phyloP scores from a whole-genome alignment of 2,329 filamentous ascomycete species.

The Chrysoporthe cubensis region DNA sequence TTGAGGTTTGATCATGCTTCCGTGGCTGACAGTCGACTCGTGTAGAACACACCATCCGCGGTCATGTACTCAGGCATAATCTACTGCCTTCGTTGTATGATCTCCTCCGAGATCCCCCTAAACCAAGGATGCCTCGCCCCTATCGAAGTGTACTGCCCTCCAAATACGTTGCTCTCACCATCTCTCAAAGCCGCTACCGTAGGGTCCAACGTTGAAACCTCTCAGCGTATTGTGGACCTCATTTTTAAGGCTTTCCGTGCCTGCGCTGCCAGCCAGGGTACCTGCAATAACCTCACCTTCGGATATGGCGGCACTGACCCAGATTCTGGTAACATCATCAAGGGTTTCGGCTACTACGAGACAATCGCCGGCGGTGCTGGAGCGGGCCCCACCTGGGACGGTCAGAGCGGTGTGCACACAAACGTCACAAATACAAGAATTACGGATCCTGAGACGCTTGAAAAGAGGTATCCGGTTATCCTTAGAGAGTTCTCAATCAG shows the following conservation, averaged over 20 bases:
- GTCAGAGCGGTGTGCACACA: constrained; percentile 76
- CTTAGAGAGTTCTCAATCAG: constrained; percentile 71
- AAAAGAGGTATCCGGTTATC: constrained; percentile 75
- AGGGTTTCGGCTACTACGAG: constrained; percentile 84
- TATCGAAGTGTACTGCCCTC: constrained; percentile 74
- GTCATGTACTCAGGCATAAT: constrained; percentile 64
- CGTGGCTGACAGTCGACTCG: constrained; percentile 19
- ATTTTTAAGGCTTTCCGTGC: constrained; percentile 80
- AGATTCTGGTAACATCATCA: constrained; percentile 55
- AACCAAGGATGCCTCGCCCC: constrained; percentile 85
- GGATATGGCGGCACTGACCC: constrained; percentile 73
- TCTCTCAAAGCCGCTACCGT: constrained; percentile 79
- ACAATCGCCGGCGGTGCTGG: constrained; percentile 80
- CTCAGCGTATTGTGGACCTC: constrained; percentile 81
- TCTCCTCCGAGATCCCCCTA: constrained; percentile 79
- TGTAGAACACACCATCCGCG: constrained; percentile 33
- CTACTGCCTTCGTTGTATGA: constrained; percentile 80
- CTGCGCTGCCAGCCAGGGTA: constrained; percentile 78
- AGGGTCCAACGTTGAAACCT: constrained; percentile 80
- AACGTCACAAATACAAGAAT: constrained; percentile 89
- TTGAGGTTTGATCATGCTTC: background rate
- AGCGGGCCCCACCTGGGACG: constrained; percentile 73
- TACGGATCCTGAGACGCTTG: constrained; percentile 79
- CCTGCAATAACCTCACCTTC: constrained; percentile 85
- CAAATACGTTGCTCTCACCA: constrained; percentile 73